Evolutionary conservation across 768 basidiomycete genomes (phyloP).

Genomic region (Cyclocybe aegerita): DNA sequence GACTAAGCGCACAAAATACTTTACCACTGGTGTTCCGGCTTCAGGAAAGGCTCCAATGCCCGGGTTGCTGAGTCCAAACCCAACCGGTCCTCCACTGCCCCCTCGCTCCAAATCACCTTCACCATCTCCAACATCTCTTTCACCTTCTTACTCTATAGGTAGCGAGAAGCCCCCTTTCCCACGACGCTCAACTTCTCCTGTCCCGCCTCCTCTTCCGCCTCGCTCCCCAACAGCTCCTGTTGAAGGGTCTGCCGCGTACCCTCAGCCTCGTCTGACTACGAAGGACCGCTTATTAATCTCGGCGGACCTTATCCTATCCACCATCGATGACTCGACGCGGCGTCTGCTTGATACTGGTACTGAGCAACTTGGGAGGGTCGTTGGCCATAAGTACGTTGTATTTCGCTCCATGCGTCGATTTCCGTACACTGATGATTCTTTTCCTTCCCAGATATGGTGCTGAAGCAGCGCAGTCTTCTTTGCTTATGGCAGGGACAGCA

Average conservation of each 20-base stretch:
- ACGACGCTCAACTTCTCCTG: constrained; percentile 28
- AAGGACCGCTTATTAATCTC: constrained; percentile 55
- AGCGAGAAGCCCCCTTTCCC: constrained; percentile 30
- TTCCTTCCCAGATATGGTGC: constrained; percentile 49
- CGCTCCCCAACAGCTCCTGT: constrained; percentile 19
- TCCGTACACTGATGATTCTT: neutral
- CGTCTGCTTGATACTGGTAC: constrained; percentile 52
- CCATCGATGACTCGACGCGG: constrained; percentile 58
- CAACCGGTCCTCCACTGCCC: constrained; percentile 6
- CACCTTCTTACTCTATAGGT: neutral
- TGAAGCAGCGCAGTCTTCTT: constrained; percentile 59
- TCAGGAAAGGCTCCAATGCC: neutral
- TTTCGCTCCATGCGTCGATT: neutral
- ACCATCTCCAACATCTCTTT: constrained; percentile 14
- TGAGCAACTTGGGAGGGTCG: constrained; percentile 43
- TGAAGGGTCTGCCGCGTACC: constrained; percentile 14
- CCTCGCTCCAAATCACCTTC: constrained; percentile 15
- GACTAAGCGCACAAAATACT: constrained; percentile 28
- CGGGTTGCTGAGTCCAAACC: neutral
- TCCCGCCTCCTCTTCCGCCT: constrained; percentile 35
- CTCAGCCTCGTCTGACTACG: constrained; percentile 33
- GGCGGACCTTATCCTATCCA: constrained; percentile 65
- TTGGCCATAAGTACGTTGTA: constrained; percentile 53
- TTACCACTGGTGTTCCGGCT: constrained; percentile 7
- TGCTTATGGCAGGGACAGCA: constrained; percentile 61